Evolutionary conservation across 306 rosid genomes (phyloP).

Genomic region (Rosa multiflora): DNA sequence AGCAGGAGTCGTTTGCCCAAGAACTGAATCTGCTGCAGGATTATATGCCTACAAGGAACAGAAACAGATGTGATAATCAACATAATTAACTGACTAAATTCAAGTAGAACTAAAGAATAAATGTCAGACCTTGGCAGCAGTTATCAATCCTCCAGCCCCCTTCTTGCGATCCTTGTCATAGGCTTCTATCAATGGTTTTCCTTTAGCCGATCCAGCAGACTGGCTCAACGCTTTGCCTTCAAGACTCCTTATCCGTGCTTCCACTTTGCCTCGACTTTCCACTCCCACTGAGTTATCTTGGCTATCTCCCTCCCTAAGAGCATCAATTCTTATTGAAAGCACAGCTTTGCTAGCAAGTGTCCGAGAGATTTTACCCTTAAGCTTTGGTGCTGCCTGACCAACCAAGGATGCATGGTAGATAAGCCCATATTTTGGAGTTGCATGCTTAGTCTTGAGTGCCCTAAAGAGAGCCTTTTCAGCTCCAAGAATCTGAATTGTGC

Average conservation of each 20-base stretch:
- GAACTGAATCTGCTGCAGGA: slow-evolving; percentile 71
- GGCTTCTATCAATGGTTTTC: slow-evolving; percentile 83
- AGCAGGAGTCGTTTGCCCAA: slow-evolving; percentile 37
- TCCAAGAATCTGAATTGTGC: slow-evolving; percentile 93
- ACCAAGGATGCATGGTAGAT: slow-evolving; percentile 92
- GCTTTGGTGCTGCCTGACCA: slow-evolving; percentile 91
- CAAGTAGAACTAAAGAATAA: slow-evolving; percentile 3
- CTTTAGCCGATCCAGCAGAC: slow-evolving; percentile 83
- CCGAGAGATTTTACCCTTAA: slow-evolving; percentile 85
- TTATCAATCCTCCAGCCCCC: slow-evolving; percentile 70
- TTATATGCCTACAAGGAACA: slow-evolving; percentile 67
- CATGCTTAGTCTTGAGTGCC: slow-evolving; percentile 90
- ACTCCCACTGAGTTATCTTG: slow-evolving; percentile 83
- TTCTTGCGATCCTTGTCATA: slow-evolving; percentile 92
- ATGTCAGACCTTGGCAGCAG: slow-evolving; percentile 71
- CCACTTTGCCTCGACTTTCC: slow-evolving; percentile 87
- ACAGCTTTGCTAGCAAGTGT: slow-evolving; percentile 90
- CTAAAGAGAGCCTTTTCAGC: slow-evolving; percentile 97
- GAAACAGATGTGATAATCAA: background rate
- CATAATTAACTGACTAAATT: slow-evolving; percentile 2
- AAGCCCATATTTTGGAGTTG: slow-evolving; percentile 93
- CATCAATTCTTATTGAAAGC: slow-evolving; percentile 82
- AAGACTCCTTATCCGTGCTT: slow-evolving; percentile 76
- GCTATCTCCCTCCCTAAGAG: slow-evolving; percentile 77
- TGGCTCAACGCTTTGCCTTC: slow-evolving; percentile 89